A percentile compares a stretch with the other conserved stretches of the same genome.
Conservation (phyloP, 1,284 basidiomycete species). For the Earliella scabrosa region DNA sequence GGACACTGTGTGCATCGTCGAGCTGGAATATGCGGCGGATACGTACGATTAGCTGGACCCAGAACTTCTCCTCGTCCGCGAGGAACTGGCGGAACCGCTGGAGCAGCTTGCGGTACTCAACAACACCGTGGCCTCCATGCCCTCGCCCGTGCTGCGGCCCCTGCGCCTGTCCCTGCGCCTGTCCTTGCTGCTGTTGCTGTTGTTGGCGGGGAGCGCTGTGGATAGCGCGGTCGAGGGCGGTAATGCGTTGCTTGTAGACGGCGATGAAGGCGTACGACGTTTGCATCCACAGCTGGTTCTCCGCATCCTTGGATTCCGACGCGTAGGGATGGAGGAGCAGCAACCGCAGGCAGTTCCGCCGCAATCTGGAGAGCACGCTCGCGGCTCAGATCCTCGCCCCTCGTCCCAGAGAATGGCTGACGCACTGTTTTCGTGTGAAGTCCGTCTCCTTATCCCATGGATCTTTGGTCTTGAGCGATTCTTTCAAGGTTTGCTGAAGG, state of each 20-base stretch:
- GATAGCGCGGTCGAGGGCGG: slow-evolving; percentile 65
- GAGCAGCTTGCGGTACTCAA: slow-evolving; percentile 85
- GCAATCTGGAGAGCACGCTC: slow-evolving; percentile 54
- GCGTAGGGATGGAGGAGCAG: slow-evolving; percentile 78
- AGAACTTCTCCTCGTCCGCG: slow-evolving; percentile 87
- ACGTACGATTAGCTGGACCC: slow-evolving; percentile 76
- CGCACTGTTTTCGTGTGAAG: slow-evolving; percentile 82
- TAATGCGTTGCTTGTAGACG: slow-evolving; percentile 79
- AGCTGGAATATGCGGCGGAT: slow-evolving; percentile 73
- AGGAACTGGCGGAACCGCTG: slow-evolving; percentile 89
- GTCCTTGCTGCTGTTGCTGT: slow-evolving; percentile 42
- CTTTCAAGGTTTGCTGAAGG: slow-evolving; percentile 70
- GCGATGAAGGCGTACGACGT: slow-evolving; percentile 89
- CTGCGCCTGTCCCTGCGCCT: slow-evolving; percentile 25
- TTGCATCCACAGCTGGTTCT: slow-evolving; percentile 89
- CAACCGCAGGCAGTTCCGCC: slow-evolving; percentile 76
- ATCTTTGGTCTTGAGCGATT: slow-evolving; percentile 69
- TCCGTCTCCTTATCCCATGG: slow-evolving; percentile 88
- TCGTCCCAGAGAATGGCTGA: neutral
- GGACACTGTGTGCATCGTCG: slow-evolving; percentile 56
- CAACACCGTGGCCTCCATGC: slow-evolving; percentile 54
- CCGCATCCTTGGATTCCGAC: slow-evolving; percentile 79
- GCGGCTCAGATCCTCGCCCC: slow-evolving; percentile 8
- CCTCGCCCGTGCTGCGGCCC: slow-evolving; percentile 33
- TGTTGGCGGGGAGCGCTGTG: slow-evolving; percentile 50